Evolutionary conservation across 768 basidiomycete genomes (phyloP).

Genomic region (Clitopilus hobsonii): DNA sequence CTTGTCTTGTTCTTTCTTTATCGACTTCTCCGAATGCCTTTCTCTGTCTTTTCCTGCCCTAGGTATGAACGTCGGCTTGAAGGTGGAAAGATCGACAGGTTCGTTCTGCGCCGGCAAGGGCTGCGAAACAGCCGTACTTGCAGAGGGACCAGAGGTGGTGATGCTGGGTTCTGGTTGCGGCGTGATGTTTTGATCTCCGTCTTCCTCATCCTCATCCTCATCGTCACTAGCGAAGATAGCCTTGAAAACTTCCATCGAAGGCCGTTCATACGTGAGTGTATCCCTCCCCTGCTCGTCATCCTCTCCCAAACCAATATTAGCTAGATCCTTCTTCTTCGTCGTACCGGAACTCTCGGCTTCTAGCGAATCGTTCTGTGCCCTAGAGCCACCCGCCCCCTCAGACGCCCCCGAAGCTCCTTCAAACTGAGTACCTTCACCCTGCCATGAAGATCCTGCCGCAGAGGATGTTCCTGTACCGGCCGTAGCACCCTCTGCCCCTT

Average conservation of each 20-base stretch:
- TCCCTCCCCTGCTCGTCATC: slow-evolving; percentile 88
- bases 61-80: slow-evolving; percentile 86
- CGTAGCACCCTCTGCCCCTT: background rate
- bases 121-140: slow-evolving; percentile 9
- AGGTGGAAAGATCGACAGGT: slow-evolving; percentile 57
- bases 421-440: slow-evolving; percentile 30
- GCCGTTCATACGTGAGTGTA: slow-evolving; percentile 83
- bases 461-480: background rate
- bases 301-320: slow-evolving; percentile 87
- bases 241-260: slow-evolving; percentile 92
- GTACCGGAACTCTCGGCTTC: slow-evolving; percentile 11
- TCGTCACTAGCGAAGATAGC: slow-evolving; percentile 97
- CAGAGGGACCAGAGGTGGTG: slow-evolving; percentile 6
- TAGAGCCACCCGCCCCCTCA: slow-evolving; percentile 15
- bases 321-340: slow-evolving; percentile 45
- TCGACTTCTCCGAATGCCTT: slow-evolving; percentile 34
- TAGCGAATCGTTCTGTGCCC: slow-evolving; percentile 9
- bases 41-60: slow-evolving; percentile 52
- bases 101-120: slow-evolving; percentile 7
- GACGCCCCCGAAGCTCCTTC: slow-evolving; percentile 20
- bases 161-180: slow-evolving; percentile 9
- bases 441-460: slow-evolving; percentile 20
- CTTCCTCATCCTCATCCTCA: slow-evolving; percentile 78
- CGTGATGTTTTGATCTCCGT: slow-evolving; percentile 25
- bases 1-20: slow-evolving; percentile 39